Percentiles rank a stretch among this genome's conserved stretches.
Evolutionary conservation across 495 filamentous ascomycete species (phyloP).

Genomic region (Lasiosphaeria hispida): DNA sequence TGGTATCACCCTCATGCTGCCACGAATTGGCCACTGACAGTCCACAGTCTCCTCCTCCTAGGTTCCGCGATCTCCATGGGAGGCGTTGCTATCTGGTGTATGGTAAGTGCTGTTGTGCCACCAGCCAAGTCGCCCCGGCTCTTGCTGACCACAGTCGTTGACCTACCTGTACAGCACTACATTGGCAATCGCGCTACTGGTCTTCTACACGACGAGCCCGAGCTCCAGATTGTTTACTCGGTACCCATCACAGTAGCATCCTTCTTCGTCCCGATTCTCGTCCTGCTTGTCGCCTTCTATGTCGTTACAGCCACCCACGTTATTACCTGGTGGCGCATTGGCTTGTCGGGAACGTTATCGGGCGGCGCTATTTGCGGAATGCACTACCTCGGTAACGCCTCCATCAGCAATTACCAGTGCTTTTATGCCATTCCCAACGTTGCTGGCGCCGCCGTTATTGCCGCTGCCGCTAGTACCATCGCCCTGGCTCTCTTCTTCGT

Average conservation of each 20-base stretch:
- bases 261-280: conserved; percentile 75
- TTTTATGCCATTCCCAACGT: conserved; percentile 56
- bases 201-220: conserved; percentile 57
- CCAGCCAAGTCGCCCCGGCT: neutral
- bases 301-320: conserved; percentile 62
- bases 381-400: conserved; percentile 85
- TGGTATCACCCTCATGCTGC: neutral
- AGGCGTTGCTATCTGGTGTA: conserved; percentile 69
- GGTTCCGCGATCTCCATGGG: conserved; percentile 76
- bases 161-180: conserved; percentile 54
- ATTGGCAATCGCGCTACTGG: conserved; percentile 79
- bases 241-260: conserved; percentile 70
- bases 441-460: conserved; percentile 68
- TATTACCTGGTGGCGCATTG: conserved; percentile 56
- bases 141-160: neutral
- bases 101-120: conserved; percentile 31
- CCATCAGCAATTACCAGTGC: conserved; percentile 74
- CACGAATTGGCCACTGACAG: conserved; percentile 12
- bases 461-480: conserved; percentile 62
- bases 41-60: conserved; percentile 63
- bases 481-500: conserved; percentile 77
- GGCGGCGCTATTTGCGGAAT: conserved; percentile 79
- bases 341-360: conserved; percentile 62
- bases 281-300: conserved; percentile 70
- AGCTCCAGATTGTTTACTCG: conserved; percentile 72